Base-by-base conservation (phyloP, 345 rosid species). In the Boechera stricta region DNA sequence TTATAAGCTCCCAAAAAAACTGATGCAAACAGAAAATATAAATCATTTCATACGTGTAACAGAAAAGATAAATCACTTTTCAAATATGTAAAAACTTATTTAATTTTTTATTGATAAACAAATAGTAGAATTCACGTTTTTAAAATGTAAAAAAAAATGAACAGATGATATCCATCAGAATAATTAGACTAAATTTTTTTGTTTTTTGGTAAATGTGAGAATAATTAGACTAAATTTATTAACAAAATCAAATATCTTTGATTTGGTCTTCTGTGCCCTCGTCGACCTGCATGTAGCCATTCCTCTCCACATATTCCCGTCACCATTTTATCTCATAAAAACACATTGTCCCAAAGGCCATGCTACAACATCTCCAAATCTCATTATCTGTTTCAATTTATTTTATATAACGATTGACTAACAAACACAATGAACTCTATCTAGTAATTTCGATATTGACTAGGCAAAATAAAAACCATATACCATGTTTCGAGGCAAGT, bases 391-490 rank as follows among this genome's bases (percentile, higher is more conserved):
- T 57, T 33, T 32, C 12, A n/a, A 9, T 32, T 32, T 15, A 2
- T 16, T 7, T 18, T 21, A 7, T 24, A 8, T 21, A 51, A 52
- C 29, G 10, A 63, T 64, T 57, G 32, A 66, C 41, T 1, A 67
- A 38, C 15, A 67, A 47, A 47, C 15, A 56, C 52, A 21, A 66
- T n/a, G 10, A 57, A 45, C 11, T 26, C 13, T 56, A 8, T 28
- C 10, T 75, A 36, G 24, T 21, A 26, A 33, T 5, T 64, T 32
- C 24, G 47, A 64, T 64, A 7, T 45, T 56, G 65, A 15, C 13
- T n/a, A 63, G 26, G 38, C 71, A 64, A 54, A 64, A 54, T 3
- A 15, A 51, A 62, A 63, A 38, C 10, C 45, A 44, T 47, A 65
- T 45, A 21, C 35, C 41, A 39, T 12, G 38, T n/a, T 28, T 59